Percentiles rank a stretch among this genome's conserved stretches.
These are phyloP conservation scores for Boletus sp. DNA, from an alignment of 768 basidiomycete genomes.

Conservation along the genomic window DNA sequence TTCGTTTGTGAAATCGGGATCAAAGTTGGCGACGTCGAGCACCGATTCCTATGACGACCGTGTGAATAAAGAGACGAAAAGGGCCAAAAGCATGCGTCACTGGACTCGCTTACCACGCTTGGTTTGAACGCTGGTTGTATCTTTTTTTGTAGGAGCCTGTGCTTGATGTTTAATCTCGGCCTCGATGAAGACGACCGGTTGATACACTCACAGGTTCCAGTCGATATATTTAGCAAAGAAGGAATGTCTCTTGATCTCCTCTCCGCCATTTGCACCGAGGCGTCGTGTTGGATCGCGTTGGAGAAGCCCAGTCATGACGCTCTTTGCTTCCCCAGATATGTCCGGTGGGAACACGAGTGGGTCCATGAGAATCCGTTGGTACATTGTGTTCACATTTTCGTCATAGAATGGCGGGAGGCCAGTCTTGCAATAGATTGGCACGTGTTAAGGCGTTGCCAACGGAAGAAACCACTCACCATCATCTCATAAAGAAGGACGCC, in stretches of 20 bases:
- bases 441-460: background rate
- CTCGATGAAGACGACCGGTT: background rate
- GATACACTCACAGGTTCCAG: constrained; percentile 65
- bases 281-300: constrained; percentile 85
- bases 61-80: constrained; percentile 1
- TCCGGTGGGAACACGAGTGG: constrained; percentile 91
- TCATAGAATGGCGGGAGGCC: constrained; percentile 98
- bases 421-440: constrained; percentile 48
- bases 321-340: constrained; percentile 83
- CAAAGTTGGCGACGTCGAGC: constrained; percentile 95
- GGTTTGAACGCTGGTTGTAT: constrained; percentile 98
- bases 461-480: constrained; percentile 55
- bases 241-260: constrained; percentile 93
- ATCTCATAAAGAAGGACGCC: constrained; percentile 97
- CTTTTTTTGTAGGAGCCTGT: constrained; percentile 83
- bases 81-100: background rate
- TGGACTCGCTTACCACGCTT: constrained; percentile 66
- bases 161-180: constrained; percentile 1
- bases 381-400: constrained; percentile 98
- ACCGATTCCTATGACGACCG: constrained; percentile 67
- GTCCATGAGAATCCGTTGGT: constrained; percentile 91
- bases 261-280: constrained; percentile 89
- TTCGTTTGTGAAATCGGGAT: constrained; percentile 96
- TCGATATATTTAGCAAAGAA: constrained; percentile 96
- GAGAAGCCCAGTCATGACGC: constrained; percentile 84